Conservation (phyloP, 352 stramenopile species). For the Thalassiosira mediterranea region DNA sequence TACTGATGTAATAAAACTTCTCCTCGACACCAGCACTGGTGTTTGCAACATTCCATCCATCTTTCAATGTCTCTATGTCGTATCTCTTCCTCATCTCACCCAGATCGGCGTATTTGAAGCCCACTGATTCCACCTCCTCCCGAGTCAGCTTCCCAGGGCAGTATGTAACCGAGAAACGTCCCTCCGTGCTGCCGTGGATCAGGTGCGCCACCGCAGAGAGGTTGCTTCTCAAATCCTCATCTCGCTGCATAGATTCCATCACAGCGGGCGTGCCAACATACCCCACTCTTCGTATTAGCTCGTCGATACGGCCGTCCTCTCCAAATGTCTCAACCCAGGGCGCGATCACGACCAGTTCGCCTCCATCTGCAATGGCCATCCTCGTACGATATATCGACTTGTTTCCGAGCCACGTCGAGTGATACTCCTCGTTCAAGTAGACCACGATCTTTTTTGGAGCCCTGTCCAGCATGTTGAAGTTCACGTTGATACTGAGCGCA, state of each 20-base stretch:
- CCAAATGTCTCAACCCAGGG: constrained; percentile 93
- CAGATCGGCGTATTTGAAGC: constrained; percentile 91
- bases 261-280: constrained; percentile 95
- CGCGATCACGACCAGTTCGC: constrained; percentile 93
- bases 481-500: constrained; percentile 93
- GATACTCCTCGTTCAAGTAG: constrained; percentile 96
- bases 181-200: constrained; percentile 96
- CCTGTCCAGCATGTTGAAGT: constrained; percentile 93
- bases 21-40: constrained; percentile 73
- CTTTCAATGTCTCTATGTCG: constrained; percentile 85
- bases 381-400: constrained; percentile 97
- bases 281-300: constrained; percentile 95
- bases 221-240: constrained; percentile 94
- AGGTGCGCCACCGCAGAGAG: constrained; percentile 93
- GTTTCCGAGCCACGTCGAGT: constrained; percentile 97
- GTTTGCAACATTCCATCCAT: constrained; percentile 89
- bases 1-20: constrained; percentile 96
- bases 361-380: constrained; percentile 95
- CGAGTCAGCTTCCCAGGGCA: constrained; percentile 90
- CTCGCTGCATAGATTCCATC: constrained; percentile 89
- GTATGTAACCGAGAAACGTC: constrained; percentile 96
- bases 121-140: constrained; percentile 92
- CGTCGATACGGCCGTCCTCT: constrained; percentile 92
- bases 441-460: constrained; percentile 93
- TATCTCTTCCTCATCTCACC: constrained; percentile 88